Percentiles rank a stretch among this genome's conserved stretches.
These are phyloP conservation scores for Peronosclerospora sorghi DNA, from an alignment of 352 stramenopile species.

Conservation along the genomic window DNA sequence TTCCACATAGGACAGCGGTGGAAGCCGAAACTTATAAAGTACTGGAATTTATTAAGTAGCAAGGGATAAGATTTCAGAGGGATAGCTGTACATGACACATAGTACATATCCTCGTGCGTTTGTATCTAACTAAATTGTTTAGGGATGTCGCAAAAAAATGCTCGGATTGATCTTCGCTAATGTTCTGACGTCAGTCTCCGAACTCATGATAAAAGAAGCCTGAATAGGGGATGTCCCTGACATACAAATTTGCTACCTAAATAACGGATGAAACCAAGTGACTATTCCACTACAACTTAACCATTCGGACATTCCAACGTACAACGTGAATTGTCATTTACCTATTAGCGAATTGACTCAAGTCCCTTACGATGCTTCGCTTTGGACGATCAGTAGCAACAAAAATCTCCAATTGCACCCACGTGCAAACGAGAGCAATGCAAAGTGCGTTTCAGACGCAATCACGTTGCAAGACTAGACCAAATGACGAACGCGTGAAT, in stretches of 20 bases:
- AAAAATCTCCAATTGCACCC: constrained; percentile 15
- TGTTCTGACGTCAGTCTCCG: constrained; percentile 8
- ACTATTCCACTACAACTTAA: neutral
- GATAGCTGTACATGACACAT: no score
- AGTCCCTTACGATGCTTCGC: constrained; percentile 12
- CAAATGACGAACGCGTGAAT: constrained; percentile 3
- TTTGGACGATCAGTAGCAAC: constrained; percentile 15
- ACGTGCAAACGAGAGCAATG: constrained; percentile 2
- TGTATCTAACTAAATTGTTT: no score
- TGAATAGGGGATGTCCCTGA: constrained; percentile 6
- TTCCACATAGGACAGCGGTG: no score
- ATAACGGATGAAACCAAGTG: constrained; percentile 14
- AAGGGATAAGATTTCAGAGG: no score
- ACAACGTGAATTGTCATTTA: neutral
- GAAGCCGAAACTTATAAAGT: no score
- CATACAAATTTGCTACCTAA: constrained; percentile 10
- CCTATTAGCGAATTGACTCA: neutral
- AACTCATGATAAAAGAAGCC: constrained; percentile 4
- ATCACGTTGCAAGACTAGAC: constrained; percentile 6
- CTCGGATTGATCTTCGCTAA: neutral
- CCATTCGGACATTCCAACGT: constrained; percentile 3
- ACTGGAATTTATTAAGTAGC: no score
- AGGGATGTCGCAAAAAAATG: no score
- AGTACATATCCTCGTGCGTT: no score
- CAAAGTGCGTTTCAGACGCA: constrained; percentile 31